These are phyloP conservation scores for Persicaria maculosa DNA, from an alignment of 148 eudicot genomes.

Conservation along the genomic window DNA sequence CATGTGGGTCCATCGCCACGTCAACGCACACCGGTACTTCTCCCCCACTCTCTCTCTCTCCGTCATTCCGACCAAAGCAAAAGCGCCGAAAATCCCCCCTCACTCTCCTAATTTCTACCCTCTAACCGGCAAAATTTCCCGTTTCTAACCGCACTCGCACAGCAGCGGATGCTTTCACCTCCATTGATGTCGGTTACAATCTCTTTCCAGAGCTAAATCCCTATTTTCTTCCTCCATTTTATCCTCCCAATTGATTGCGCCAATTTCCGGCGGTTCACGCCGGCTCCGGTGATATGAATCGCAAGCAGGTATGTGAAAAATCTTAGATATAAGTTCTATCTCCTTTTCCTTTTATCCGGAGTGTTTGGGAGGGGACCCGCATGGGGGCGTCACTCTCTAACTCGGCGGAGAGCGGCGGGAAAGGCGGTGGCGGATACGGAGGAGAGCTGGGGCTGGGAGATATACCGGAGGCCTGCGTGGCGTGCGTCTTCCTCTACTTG, in stretches of 20 bases:
- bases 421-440: conserved; percentile 5
- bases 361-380: neutral
- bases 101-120: neutral
- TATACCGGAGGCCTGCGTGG: conserved; percentile 92
- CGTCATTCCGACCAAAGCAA: neutral
- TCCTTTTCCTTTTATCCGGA: neutral
- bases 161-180: neutral
- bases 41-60: neutral
- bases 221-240: neutral
- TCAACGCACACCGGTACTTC: neutral
- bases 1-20: neutral
- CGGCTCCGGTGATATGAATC: neutral
- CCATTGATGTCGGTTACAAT: neutral
- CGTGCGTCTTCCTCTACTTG: conserved; percentile 66
- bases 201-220: neutral
- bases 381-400: conserved; percentile 78
- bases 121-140: neutral
- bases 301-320: neutral
- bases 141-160: neutral
- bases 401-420: conserved; percentile 37
- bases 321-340: neutral
- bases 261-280: neutral
- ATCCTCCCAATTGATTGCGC: neutral
- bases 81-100: neutral
- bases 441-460: conserved; percentile 61